phyloP scores from a whole-genome alignment of 73 alveolate genomes.

The Paramecium bursaria region DNA sequence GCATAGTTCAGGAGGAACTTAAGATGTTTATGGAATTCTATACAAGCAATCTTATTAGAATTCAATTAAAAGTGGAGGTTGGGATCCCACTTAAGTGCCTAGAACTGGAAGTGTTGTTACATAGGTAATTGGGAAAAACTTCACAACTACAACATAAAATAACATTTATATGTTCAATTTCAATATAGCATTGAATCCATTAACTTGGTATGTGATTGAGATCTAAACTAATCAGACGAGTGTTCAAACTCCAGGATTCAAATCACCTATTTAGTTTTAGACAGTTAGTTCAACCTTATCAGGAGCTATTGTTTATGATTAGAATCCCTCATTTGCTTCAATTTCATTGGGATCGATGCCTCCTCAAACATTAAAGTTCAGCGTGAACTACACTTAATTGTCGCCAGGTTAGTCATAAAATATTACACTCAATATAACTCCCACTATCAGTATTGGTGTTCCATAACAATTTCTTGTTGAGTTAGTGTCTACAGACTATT shows the following conservation, averaged over 20 bases:
- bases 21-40: too few species aligned
- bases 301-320: constrained; percentile 29
- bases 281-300: constrained; percentile 7
- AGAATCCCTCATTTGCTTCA: constrained; percentile 35
- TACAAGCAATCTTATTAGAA: too few species aligned
- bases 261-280: constrained; percentile 31
- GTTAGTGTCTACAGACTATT: background rate
- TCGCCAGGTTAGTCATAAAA: background rate
- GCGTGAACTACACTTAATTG: background rate
- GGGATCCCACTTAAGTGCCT: too few species aligned
- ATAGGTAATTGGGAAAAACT: too few species aligned
- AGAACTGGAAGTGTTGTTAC: too few species aligned
- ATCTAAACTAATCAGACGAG: background rate
- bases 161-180: too few species aligned
- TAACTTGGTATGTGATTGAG: constrained; percentile 14
- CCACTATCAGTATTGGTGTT: constrained; percentile 22
- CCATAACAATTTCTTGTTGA: background rate
- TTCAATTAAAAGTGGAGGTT: too few species aligned
- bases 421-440: constrained; percentile 22
- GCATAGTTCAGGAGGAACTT: too few species aligned
- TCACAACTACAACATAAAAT: too few species aligned
- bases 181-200: too few species aligned
- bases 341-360: constrained; percentile 11
- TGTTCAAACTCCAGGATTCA: constrained; percentile 42
- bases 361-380: constrained; percentile 4